These are phyloP conservation scores for Fonsecaea multimorphosa DNA, from an alignment of 2,329 filamentous ascomycete genomes.

Conservation along the genomic window DNA sequence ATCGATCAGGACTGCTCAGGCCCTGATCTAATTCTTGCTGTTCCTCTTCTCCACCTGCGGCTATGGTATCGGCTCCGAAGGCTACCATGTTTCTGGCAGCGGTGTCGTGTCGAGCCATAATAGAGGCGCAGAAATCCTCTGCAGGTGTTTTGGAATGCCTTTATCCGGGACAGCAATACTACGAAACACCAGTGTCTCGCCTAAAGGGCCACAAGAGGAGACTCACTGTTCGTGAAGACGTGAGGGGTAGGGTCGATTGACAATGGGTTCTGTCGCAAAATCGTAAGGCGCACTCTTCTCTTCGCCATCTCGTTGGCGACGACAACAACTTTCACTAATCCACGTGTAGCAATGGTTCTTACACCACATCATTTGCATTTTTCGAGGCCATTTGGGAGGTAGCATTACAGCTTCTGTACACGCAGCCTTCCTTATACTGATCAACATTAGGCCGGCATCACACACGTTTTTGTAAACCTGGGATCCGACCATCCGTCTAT, in stretches of 20 bases:
- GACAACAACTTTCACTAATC: conserved; percentile 10
- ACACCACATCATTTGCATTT: conserved; percentile 80
- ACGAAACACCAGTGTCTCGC: too few species aligned
- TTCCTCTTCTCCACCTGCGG: too few species aligned
- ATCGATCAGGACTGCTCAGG: too few species aligned
- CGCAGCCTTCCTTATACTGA: conserved; percentile 19
- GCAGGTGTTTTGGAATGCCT: too few species aligned
- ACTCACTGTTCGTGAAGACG: too few species aligned
- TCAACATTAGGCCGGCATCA: conserved; percentile 53
- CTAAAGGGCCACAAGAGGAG: too few species aligned
- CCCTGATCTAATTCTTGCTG: too few species aligned
- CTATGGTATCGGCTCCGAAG: too few species aligned
- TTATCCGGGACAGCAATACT: too few species aligned
- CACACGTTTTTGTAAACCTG: conserved; percentile 60
- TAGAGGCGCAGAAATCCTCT: too few species aligned
- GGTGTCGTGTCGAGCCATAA: too few species aligned
- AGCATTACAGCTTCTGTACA: conserved; percentile 44
- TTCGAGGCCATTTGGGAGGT: conserved; percentile 81
- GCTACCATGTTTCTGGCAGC: too few species aligned
- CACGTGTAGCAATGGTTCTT: conserved; percentile 36
- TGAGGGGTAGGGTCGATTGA: not conserved
- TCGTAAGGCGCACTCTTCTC: conserved; percentile 11
- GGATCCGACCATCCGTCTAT: conserved; percentile 72
- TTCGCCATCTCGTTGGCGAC: not conserved
- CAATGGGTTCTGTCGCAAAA: conserved; percentile 32